Conservation (phyloP, 768 basidiomycete species). For the Pluteus cervinus region DNA sequence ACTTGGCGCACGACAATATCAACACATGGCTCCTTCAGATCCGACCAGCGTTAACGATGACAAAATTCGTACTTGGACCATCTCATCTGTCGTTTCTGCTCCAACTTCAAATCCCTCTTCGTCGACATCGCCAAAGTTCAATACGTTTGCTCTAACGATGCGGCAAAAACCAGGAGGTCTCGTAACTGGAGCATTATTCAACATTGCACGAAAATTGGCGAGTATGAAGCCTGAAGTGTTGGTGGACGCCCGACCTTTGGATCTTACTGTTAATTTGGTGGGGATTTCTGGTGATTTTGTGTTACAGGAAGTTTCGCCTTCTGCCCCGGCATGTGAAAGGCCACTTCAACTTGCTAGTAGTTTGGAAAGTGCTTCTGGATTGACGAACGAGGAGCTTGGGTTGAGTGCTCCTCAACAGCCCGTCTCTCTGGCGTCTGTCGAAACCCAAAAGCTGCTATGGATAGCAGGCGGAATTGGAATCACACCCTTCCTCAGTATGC, state of each 20-base stretch:
- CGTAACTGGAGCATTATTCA: conserved; percentile 52
- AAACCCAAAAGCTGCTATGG: neutral
- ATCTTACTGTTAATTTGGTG: conserved; percentile 37
- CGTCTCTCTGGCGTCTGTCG: neutral
- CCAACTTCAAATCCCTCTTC: conserved; percentile 17
- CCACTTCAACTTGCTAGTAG: too few species aligned
- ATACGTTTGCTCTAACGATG: conserved; percentile 44
- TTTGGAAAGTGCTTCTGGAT: too few species aligned
- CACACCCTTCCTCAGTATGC: conserved; percentile 50
- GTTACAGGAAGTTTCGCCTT: conserved; percentile 47
- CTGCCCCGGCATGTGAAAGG: too few species aligned
- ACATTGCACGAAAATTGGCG: conserved; percentile 35
- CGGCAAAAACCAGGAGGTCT: conserved; percentile 45
- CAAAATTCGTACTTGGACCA: conserved; percentile 60
- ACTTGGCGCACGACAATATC: conserved; percentile 38
- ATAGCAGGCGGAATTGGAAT: conserved; percentile 4
- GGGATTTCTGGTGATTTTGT: conserved; percentile 51
- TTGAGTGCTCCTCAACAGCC: too few species aligned
- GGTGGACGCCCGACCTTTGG: conserved; percentile 29
- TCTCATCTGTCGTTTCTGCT: conserved; percentile 22
- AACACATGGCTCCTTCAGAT: conserved; percentile 43
- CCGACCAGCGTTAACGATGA: conserved; percentile 51
- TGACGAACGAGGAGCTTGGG: conserved; percentile 2
- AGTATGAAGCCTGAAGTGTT: conserved; percentile 35
- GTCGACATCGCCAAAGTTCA: conserved; percentile 8